A percentile compares a stretch with the other conserved stretches of the same genome.
phyloP scores from a whole-genome alignment of 768 basidiomycete genomes.

The Termitomyces sp. region DNA sequence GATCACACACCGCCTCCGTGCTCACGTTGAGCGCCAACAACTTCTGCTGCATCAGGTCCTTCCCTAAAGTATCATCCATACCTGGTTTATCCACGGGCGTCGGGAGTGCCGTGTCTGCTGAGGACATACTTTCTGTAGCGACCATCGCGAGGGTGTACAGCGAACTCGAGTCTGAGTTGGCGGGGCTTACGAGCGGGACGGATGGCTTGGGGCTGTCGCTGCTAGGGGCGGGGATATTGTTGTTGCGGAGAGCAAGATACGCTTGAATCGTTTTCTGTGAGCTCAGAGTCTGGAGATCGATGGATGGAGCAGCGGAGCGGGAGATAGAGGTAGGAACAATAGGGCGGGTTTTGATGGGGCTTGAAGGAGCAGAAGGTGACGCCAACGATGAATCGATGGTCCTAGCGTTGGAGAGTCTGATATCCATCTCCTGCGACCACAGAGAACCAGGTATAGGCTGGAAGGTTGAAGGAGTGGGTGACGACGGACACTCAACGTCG shows the following conservation, averaged over 20 bases:
- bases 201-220: conserved; percentile 20
- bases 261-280: conserved; percentile 22
- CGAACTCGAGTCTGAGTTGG: conserved; percentile 16
- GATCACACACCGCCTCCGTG: conserved; percentile 17
- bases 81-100: conserved; percentile 23
- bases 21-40: conserved; percentile 11
- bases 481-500: conserved; percentile 7
- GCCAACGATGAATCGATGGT: not conserved
- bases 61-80: conserved; percentile 2
- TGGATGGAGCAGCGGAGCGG: conserved; percentile 21
- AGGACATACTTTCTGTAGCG: conserved; percentile 17
- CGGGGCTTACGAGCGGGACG: conserved; percentile 18
- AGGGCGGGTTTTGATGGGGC: conserved; percentile 1
- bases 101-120: conserved; percentile 22
- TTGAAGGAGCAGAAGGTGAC: conserved; percentile 6
- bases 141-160: conserved; percentile 20
- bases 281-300: conserved; percentile 22
- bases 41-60: conserved; percentile 11
- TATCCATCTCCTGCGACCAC: not conserved
- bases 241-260: conserved; percentile 21
- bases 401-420: not conserved
- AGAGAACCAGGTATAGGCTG: conserved; percentile 10
- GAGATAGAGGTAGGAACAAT: conserved; percentile 16
- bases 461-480: conserved; percentile 7
- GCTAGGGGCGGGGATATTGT: conserved; percentile 19